Conservation (phyloP, 768 basidiomycete genomes). For the Boletales sp. region DNA sequence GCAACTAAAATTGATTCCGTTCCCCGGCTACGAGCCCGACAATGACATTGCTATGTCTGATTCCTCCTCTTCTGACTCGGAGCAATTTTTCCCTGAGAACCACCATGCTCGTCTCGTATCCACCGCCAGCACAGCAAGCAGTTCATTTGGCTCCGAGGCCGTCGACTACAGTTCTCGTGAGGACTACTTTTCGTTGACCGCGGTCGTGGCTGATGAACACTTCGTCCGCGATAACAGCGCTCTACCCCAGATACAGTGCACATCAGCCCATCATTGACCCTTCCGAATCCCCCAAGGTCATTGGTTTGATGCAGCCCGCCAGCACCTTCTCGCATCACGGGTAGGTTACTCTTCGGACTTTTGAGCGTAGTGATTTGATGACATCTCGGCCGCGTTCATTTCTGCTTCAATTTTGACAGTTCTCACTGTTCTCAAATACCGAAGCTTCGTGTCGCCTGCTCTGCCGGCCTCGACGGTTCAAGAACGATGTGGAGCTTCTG, state of each 20-base stretch:
- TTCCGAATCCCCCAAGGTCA: slow-evolving; percentile 42
- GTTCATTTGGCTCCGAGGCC: slow-evolving; percentile 46
- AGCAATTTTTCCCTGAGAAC: slow-evolving; percentile 50
- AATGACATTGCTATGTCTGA: slow-evolving; percentile 70
- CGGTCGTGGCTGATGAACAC: background rate
- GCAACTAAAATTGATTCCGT: slow-evolving; percentile 72
- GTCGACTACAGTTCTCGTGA: slow-evolving; percentile 46
- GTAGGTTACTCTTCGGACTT: slow-evolving; percentile 40
- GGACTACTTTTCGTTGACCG: slow-evolving; percentile 17
- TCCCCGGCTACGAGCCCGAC: slow-evolving; percentile 62
- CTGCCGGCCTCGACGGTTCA: slow-evolving; percentile 63
- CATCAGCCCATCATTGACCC: slow-evolving; percentile 55
- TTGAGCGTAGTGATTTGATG: slow-evolving; percentile 11
- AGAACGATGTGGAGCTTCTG: slow-evolving; percentile 84
- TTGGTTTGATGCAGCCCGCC: slow-evolving; percentile 69
- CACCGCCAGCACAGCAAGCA: slow-evolving; percentile 54
- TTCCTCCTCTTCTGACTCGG: slow-evolving; percentile 49
- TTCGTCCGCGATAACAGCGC: slow-evolving; percentile 13
- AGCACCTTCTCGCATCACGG: slow-evolving; percentile 64
- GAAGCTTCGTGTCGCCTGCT: slow-evolving; percentile 77
- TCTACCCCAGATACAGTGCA: slow-evolving; percentile 62
- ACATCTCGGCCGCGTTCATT: slow-evolving; percentile 8
- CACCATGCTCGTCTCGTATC: slow-evolving; percentile 64
- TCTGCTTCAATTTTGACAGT: slow-evolving; percentile 31
- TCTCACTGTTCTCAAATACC: slow-evolving; percentile 76